Conservation (phyloP, 306 rosid species). For the Rubus parviflorus region DNA sequence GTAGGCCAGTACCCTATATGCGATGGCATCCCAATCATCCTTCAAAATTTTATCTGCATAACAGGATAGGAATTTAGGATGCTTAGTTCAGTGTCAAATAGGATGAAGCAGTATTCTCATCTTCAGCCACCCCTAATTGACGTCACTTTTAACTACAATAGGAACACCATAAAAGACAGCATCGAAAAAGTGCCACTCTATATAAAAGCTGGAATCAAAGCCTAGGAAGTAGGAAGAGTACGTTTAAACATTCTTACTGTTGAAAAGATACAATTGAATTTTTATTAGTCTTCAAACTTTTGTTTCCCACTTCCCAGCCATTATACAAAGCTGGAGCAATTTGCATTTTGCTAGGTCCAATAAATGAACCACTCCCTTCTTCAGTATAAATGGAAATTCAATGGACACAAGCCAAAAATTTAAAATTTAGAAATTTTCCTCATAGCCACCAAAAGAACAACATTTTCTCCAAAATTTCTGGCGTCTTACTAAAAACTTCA, state of each 20-base stretch:
- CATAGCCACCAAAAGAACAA: too few species aligned
- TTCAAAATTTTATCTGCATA: slow-evolving; percentile 67
- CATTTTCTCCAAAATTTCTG: too few species aligned
- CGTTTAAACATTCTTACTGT: neutral
- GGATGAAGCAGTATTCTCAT: neutral
- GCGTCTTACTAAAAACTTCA: too few species aligned
- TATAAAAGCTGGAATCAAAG: neutral
- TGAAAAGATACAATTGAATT: neutral
- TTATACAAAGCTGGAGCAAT: neutral
- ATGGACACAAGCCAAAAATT: too few species aligned
- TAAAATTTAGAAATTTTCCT: too few species aligned
- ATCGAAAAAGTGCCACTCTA: neutral
- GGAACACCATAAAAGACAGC: neutral
- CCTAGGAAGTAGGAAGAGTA: neutral
- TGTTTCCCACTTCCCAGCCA: neutral
- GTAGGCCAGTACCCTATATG: slow-evolving; percentile 77
- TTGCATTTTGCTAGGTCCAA: neutral
- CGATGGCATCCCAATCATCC: slow-evolving; percentile 50
- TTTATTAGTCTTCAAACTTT: neutral
- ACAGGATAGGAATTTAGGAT: neutral
- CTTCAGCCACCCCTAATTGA: neutral
- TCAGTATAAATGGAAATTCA: too few species aligned
- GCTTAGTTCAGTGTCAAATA: neutral
- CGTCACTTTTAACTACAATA: neutral
- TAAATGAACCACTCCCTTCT: neutral